Evolutionary conservation across 2,329 filamentous ascomycete species (phyloP), one percentile per base, ranked within the genome.

Genomic region (Metarhizium humberi): DNA sequence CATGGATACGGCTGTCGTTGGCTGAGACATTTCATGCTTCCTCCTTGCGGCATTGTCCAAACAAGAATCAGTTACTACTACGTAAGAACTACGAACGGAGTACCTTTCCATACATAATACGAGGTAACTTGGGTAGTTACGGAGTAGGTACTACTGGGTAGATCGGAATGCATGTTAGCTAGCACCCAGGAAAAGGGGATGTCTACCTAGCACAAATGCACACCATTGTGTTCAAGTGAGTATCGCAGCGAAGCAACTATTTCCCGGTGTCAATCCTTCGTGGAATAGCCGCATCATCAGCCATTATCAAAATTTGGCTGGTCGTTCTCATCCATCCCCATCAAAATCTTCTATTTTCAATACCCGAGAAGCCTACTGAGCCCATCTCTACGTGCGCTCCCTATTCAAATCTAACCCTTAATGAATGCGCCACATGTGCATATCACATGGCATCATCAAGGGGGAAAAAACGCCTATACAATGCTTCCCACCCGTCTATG

Each of bases 401-500:
- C 10, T 6, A 16, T 34, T 16, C 11, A 20, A 49, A 47, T 47
- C 16, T 45, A 45, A 13, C 40, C 10, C 13, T 42, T 6, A 18
- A 45, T 45, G 3, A 20, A 8, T 18, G 42, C 18, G 10, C 42
- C 42, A 45, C 4, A 10, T 45, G 38, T 4, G 38, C 14, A 16
- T 14, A 5, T 16, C 5, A 16, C 3, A 20, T 18, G 16, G 18
- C 16, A 50, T 10, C 14, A 6, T 10, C 14, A 6, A 50, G 32
- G n/a, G 29, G n/a, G 18, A 48, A 48, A 48, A 48, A 48, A 48
- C 55, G 47, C 55, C 45, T 43, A 16, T 14, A n/a, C 47, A 43
- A 53, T 52, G 47, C 38, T 16, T 40, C 45, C 42, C 55, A 40
- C 13, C 46, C 47, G 32, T 53, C 29, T 47, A 53, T n/a, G 32